phyloP scores from a whole-genome alignment of 164 flowering plant species.

The Tetrastigma voinierianum region DNA sequence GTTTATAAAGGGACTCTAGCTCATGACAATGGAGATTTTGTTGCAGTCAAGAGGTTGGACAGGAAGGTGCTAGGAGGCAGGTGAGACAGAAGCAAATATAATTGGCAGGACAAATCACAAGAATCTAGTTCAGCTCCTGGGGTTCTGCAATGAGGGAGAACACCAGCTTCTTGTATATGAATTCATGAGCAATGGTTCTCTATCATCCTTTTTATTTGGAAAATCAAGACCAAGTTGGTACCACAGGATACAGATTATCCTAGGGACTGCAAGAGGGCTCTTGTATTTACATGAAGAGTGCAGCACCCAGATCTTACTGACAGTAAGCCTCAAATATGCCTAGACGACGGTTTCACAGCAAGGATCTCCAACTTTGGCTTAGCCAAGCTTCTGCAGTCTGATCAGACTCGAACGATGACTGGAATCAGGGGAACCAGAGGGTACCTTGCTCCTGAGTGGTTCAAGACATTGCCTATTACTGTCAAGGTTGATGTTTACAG shows the following conservation, averaged over 20 bases:
- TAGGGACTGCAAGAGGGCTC: conserved; percentile 18
- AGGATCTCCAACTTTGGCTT: conserved; percentile 17
- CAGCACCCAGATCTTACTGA: conserved; percentile 24
- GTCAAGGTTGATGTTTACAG: conserved; percentile 27
- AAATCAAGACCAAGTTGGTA: conserved; percentile 16
- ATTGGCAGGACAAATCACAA: conserved; percentile 28
- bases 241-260: conserved; percentile 7
- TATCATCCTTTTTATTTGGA: conserved; percentile 15
- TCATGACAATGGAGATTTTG: background rate
- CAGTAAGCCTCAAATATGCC: conserved; percentile 21
- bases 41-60: conserved; percentile 29
- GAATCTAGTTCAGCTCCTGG: conserved; percentile 25
- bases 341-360: conserved; percentile 15
- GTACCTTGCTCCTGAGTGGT: conserved; percentile 27
- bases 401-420: conserved; percentile 20
- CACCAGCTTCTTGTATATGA: conserved; percentile 21
- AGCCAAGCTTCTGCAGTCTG: conserved; percentile 16
- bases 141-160: conserved; percentile 27
- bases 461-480: conserved; percentile 17
- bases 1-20: conserved; percentile 22
- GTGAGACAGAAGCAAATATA: conserved; percentile 20
- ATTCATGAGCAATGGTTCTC: conserved; percentile 19
- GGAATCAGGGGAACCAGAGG: conserved; percentile 22
- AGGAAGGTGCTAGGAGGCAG: conserved; percentile 9
- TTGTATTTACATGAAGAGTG: conserved; percentile 27